phyloP scores from a whole-genome alignment of 2,329 filamentous ascomycete species.

The Sporothrix phasma region DNA sequence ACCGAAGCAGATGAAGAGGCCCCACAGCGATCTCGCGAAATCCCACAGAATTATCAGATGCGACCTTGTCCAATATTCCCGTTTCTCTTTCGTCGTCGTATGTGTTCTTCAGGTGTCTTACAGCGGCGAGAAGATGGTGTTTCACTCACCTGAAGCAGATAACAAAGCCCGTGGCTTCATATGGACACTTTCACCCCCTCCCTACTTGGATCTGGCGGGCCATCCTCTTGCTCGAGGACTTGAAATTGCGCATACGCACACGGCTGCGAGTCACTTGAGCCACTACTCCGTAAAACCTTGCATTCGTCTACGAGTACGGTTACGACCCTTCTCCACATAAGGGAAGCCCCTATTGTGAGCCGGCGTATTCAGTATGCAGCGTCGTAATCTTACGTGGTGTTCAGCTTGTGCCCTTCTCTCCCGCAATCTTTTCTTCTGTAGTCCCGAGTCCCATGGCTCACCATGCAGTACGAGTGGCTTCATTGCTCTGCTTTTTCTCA shows the following conservation, averaged over 20 bases:
- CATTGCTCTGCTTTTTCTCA: background rate
- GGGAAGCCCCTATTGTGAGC: background rate
- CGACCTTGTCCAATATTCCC: background rate
- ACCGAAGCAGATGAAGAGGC: background rate
- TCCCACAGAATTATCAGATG: slow-evolving; percentile 8
- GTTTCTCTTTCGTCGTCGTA: background rate
- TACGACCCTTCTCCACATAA: background rate
- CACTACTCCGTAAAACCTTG: background rate
- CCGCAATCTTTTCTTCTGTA: background rate
- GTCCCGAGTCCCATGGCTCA: background rate
- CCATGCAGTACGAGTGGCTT: background rate
- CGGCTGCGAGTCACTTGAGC: background rate
- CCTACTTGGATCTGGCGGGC: background rate
- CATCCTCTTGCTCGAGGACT: background rate
- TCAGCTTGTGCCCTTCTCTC: background rate
- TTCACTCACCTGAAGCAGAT: no score
- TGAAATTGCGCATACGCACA: background rate
- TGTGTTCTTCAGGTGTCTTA: no score
- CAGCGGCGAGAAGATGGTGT: no score
- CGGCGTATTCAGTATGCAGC: no score
- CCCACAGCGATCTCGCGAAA: background rate
- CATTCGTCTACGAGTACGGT: background rate
- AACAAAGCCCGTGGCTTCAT: no score
- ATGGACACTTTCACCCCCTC: background rate
- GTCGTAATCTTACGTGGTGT: background rate